Evolutionary conservation across 1,139 yeast species (phyloP), one percentile per base, ranked within the genome.

Genomic region (Blastobotrys buckinghamii): DNA sequence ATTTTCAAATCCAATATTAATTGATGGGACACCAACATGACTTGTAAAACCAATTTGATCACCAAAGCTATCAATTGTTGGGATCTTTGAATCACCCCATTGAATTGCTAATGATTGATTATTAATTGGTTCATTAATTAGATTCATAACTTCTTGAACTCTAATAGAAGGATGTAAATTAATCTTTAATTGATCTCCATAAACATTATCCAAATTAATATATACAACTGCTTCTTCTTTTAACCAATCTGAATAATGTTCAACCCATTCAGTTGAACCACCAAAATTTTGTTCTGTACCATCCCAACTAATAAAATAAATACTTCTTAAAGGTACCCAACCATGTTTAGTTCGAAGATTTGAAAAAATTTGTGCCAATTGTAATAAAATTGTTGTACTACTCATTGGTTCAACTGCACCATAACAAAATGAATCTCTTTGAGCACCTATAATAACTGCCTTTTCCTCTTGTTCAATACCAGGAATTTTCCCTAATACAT

Each of bases 281-380:
- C 94, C 95, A 58, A 77, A 70, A 60, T 89, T 90, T 60, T 84
- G 89, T 53, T 84, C 82, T 0, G 85, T 73, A 0, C 87, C 97
- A 59, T 90, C 96, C 73, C 88, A 89, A 1, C 96, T 87, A 0
- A 82, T 80, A 67, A 92, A 89, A 59, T 83, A 82, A 8, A 92
- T 80, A 1, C 92, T 75, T 59, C 98, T 76, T 26, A 90, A 65
- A 0, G 98, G 97, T 41, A 74, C 71, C 97, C 97, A 92, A 52
- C 82, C 78, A 55, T 76, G 78, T 47, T 79, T 74, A 48, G 79
- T 71, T 53, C 78, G 82, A 63, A 90, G 69, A 20, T 79, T 72
- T n/a, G 89, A 79, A 51, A 92, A 77, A 0, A 86, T 65, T 50
- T 85, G 78, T 4, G 87, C 80, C 49, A 90, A 67, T 58, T 88